Conservation (phyloP, 2,329 filamentous ascomycete species). For the Blastomyces percursus region DNA sequence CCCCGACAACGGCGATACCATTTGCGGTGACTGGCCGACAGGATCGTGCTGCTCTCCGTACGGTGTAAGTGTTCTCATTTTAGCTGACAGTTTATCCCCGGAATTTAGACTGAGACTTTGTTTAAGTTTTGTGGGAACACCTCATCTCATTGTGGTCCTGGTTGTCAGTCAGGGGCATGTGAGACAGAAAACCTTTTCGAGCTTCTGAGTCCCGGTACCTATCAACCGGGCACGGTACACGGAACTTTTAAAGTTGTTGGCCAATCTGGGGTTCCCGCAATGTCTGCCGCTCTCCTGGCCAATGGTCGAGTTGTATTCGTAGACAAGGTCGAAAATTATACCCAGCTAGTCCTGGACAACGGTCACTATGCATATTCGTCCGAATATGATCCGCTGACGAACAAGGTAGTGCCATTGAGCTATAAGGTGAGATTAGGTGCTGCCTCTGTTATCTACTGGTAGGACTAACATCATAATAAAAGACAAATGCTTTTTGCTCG, state of each 20-base stretch:
- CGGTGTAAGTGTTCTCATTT: constrained; percentile 37
- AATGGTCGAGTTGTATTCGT: constrained; percentile 51
- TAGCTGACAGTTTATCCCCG: background rate
- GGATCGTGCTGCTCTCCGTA: constrained; percentile 49
- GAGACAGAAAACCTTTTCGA: constrained; percentile 5
- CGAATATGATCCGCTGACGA: constrained; percentile 46
- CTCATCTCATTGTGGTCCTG: constrained; percentile 44
- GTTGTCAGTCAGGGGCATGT: constrained; percentile 47
- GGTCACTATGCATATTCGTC: constrained; percentile 50
- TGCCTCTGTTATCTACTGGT: background rate
- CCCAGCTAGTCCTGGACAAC: constrained; percentile 43
- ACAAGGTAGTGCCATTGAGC: constrained; percentile 36
- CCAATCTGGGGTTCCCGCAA: constrained; percentile 50
- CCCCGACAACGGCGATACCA: constrained; percentile 36
- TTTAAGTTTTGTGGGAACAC: constrained; percentile 28
- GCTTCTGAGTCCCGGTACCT: constrained; percentile 1
- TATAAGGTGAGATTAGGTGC: constrained; percentile 30
- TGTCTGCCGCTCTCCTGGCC: constrained; percentile 50
- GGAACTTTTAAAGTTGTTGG: constrained; percentile 42
- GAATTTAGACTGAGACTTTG: background rate
- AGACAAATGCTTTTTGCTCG: constrained; percentile 52
- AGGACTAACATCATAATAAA: constrained; percentile 8
- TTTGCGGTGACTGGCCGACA: constrained; percentile 43
- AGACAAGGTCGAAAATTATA: constrained; percentile 55
- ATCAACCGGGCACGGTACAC: constrained; percentile 25